These are phyloP conservation scores for Beta lomatogona DNA, from an alignment of 179 eudicot species.

Conservation along the genomic window DNA sequence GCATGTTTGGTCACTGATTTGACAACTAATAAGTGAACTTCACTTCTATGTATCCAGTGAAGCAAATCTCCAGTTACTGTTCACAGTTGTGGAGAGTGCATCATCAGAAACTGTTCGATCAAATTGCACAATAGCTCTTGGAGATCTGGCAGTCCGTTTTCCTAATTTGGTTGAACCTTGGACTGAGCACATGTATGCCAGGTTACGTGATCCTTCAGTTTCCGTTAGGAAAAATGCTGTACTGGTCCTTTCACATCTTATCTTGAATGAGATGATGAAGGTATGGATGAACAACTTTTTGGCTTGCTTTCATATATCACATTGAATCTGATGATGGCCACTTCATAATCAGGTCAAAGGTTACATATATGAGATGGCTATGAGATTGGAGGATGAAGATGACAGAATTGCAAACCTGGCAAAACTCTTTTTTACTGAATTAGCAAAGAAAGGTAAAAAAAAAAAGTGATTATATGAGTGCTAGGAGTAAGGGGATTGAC, in stretches of 20 bases:
- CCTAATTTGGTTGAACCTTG: constrained; percentile 97
- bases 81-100: constrained; percentile 91
- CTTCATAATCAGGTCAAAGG: constrained; percentile 75
- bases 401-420: constrained; percentile 90
- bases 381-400: constrained; percentile 90
- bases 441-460: constrained; percentile 80
- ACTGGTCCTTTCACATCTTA: constrained; percentile 96
- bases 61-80: constrained; percentile 92
- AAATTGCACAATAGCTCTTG: constrained; percentile 95
- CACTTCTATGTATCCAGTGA: constrained; percentile 48
- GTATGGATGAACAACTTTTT: constrained; percentile 40
- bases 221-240: constrained; percentile 96
- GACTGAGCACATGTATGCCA: constrained; percentile 94
- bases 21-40: constrained; percentile 3
- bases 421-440: constrained; percentile 81
- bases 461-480: neutral
- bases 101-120: constrained; percentile 93
- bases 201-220: constrained; percentile 75
- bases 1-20: constrained; percentile 1
- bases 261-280: constrained; percentile 99
- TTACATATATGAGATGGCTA: constrained; percentile 86
- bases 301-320: constrained; percentile 7
- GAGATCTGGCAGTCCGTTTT: constrained; percentile 93
- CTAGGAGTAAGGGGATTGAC: neutral
- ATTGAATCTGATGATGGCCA: constrained; percentile 14